phyloP scores from a whole-genome alignment of 2,329 filamentous ascomycete species.

The Aspergillus udagawae region DNA sequence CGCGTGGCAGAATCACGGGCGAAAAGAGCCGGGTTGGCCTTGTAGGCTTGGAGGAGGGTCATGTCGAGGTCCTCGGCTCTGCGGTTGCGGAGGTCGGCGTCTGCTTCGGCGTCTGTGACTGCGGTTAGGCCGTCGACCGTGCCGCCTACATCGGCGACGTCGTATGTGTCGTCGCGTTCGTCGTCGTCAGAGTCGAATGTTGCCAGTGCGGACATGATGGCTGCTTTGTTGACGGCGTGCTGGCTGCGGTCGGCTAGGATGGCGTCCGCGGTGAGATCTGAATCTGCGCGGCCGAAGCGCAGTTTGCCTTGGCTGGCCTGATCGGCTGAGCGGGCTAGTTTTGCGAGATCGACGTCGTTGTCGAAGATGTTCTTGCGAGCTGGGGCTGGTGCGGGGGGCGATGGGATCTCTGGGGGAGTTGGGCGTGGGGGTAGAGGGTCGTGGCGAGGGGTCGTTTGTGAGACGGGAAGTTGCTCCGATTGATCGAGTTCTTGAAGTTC shows the following conservation, averaged over 20 bases:
- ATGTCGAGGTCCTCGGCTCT: slow-evolving; percentile 56
- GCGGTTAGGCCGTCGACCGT: slow-evolving; percentile 63
- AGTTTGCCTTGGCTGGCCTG: slow-evolving; percentile 52
- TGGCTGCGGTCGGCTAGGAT: slow-evolving; percentile 61
- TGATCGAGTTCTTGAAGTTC: slow-evolving; percentile 64
- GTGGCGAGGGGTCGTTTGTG: slow-evolving; percentile 51
- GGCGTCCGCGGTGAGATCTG: slow-evolving; percentile 64
- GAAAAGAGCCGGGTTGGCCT: slow-evolving; percentile 62
- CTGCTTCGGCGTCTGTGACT: slow-evolving; percentile 46
- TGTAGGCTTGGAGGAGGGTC: slow-evolving; percentile 68
- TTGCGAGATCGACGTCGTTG: slow-evolving; percentile 68
- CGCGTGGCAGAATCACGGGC: slow-evolving; percentile 67
- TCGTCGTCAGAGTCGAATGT: slow-evolving; percentile 92
- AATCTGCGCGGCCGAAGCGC: slow-evolving; percentile 69
- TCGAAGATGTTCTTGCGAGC: slow-evolving; percentile 71
- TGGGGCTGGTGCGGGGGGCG: slow-evolving; percentile 28
- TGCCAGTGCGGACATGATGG: slow-evolving; percentile 82
- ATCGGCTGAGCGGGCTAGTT: slow-evolving; percentile 56
- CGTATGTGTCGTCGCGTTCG: slow-evolving; percentile 95
- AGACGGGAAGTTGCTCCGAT: slow-evolving; percentile 48
- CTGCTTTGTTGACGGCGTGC: slow-evolving; percentile 69
- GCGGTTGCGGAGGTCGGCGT: slow-evolving; percentile 49
- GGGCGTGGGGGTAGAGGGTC: slow-evolving; percentile 53
- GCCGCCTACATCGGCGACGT: slow-evolving; percentile 85
- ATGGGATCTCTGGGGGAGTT: slow-evolving; percentile 27